Evolutionary conservation across 2,329 filamentous ascomycete genomes (phyloP).

Genomic region (Colletotrichum musicola): DNA sequence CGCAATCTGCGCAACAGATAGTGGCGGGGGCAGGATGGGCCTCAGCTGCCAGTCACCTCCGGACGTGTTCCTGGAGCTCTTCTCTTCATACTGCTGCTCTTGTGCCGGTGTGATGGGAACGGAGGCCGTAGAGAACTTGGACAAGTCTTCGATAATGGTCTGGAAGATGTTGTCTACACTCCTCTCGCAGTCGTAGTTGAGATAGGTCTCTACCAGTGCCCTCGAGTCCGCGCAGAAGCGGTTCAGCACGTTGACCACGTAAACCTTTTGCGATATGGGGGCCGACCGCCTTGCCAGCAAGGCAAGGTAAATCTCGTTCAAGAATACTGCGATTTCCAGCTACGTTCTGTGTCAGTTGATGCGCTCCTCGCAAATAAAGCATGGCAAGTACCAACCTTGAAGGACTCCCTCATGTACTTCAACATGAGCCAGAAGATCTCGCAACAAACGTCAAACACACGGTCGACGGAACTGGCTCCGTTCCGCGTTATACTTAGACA

Average conservation of each 20-base stretch:
- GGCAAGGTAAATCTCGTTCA: slow-evolving; percentile 96
- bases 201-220: slow-evolving; percentile 92
- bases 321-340: slow-evolving; percentile 97
- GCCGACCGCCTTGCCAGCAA: slow-evolving; percentile 90
- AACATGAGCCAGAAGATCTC: slow-evolving; percentile 99
- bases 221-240: slow-evolving; percentile 87
- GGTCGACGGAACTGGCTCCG: slow-evolving; percentile 90
- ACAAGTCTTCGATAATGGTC: slow-evolving; percentile 91
- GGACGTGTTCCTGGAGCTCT: slow-evolving; percentile 71
- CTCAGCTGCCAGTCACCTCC: slow-evolving; percentile 86
- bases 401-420: slow-evolving; percentile 90
- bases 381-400: slow-evolving; percentile 74
- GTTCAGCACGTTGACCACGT: slow-evolving; percentile 88
- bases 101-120: slow-evolving; percentile 81
- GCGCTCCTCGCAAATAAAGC: background rate
- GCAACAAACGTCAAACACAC: slow-evolving; percentile 94
- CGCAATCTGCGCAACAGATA: slow-evolving; percentile 83
- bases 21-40: slow-evolving; percentile 85
- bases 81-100: slow-evolving; percentile 89
- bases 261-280: slow-evolving; percentile 90
- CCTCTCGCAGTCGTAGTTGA: slow-evolving; percentile 98
- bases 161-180: slow-evolving; percentile 98
- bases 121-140: slow-evolving; percentile 84
- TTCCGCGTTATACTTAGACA: slow-evolving; percentile 96
- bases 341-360: slow-evolving; percentile 54